A percentile compares a stretch with the other conserved stretches of the same genome.
Evolutionary conservation across 176 grass and related monocot genomes (phyloP).

Genomic region (Stipa capillata): DNA sequence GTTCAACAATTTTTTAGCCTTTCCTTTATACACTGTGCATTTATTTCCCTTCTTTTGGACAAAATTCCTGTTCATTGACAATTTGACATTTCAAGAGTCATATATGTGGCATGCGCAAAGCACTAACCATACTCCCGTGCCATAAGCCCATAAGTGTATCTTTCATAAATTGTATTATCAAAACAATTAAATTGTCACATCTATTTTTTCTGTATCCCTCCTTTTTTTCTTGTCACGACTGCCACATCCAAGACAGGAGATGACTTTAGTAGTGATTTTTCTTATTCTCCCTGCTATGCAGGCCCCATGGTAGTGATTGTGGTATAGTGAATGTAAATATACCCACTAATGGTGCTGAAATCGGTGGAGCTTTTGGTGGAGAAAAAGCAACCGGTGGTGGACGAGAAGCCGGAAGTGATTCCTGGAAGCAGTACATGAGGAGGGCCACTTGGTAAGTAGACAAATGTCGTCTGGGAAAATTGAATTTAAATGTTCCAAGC

Average conservation of each 20-base stretch:
- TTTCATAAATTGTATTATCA: neutral
- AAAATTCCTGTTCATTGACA: neutral
- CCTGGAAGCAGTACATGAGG: constrained; percentile 99
- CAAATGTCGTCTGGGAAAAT: neutral
- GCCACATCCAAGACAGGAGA: neutral
- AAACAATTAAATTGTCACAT: neutral
- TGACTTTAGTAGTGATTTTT: neutral
- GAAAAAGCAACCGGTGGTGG: constrained; percentile 97
- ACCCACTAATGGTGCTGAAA: constrained; percentile 98
- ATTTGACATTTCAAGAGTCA: neutral
- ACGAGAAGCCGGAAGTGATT: constrained; percentile 96
- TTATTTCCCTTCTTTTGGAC: neutral
- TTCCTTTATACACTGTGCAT: neutral
- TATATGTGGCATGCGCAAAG: neutral
- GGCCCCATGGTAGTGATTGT: constrained; percentile 89
- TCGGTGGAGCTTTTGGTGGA: constrained; percentile 97
- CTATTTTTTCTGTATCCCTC: neutral
- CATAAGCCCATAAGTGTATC: neutral
- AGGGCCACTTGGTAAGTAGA: constrained; percentile 80
- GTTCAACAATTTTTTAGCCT: neutral
- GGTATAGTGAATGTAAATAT: constrained; percentile 98
- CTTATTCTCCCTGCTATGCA: constrained; percentile 40
- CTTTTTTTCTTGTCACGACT: neutral
- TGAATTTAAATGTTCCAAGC: neutral
- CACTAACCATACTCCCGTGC: neutral